Conservation (phyloP, 768 basidiomycete species). For the Lentinus tigrinus region DNA sequence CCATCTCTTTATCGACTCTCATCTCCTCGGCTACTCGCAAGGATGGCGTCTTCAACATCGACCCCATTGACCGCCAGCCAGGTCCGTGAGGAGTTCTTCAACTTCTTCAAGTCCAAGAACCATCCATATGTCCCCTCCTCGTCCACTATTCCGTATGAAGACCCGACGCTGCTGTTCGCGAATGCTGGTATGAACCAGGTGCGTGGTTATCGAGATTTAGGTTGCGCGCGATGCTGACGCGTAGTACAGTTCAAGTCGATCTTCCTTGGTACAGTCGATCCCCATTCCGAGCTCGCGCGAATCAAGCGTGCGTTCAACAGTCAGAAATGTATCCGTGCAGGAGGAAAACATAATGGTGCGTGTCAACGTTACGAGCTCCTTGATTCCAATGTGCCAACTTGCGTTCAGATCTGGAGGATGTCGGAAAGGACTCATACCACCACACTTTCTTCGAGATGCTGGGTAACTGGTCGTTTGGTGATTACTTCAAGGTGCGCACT, state of each 20-base stretch:
- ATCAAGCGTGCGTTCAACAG: slow-evolving; percentile 92
- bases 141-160: slow-evolving; percentile 93
- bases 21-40: slow-evolving; percentile 10
- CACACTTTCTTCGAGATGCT: slow-evolving; percentile 99
- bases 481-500: slow-evolving; percentile 91
- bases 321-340: slow-evolving; percentile 98
- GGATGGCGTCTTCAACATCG: slow-evolving; percentile 18
- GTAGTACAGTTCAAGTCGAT: slow-evolving; percentile 84
- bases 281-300: slow-evolving; percentile 86
- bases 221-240: background rate
- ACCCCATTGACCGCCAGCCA: slow-evolving; percentile 72
- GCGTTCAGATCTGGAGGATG: slow-evolving; percentile 88
- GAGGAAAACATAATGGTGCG: slow-evolving; percentile 96
- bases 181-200: slow-evolving; percentile 99
- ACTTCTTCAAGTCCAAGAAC: slow-evolving; percentile 75
- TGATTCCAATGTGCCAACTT: slow-evolving; percentile 1
- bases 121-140: slow-evolving; percentile 93
- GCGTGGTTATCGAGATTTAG: slow-evolving; percentile 11
- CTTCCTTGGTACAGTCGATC: slow-evolving; percentile 97
- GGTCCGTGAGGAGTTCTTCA: slow-evolving; percentile 88
- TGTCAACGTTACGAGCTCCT: slow-evolving; percentile 3
- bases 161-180: slow-evolving; percentile 95
- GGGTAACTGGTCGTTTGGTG: slow-evolving; percentile 99
- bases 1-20: slow-evolving; percentile 12
- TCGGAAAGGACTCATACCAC: slow-evolving; percentile 97